Evolutionary conservation across 1,284 basidiomycete species (phyloP).

Genomic region (Trametes polyzona): DNA sequence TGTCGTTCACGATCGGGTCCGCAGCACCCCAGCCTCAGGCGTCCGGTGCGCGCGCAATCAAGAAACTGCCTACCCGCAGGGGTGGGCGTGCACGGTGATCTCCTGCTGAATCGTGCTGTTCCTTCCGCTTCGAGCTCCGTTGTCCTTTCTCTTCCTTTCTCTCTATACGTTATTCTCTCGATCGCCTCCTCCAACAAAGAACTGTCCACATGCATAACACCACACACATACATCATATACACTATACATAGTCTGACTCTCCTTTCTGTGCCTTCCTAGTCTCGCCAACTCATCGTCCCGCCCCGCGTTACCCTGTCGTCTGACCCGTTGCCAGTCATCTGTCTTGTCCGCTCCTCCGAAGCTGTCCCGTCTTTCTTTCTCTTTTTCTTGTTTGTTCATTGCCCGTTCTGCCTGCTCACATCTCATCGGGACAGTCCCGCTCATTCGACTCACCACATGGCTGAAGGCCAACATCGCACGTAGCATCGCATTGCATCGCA

Average conservation of each 20-base stretch:
- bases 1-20: constrained; percentile 40
- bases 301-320: constrained; percentile 16
- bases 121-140: constrained; percentile 4
- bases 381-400: constrained; percentile 14
- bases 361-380: not conserved
- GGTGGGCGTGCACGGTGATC: constrained; percentile 31
- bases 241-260: constrained; percentile 16
- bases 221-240: constrained; percentile 19
- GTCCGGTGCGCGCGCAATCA: constrained; percentile 29
- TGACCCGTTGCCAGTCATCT: not conserved
- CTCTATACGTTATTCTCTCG: constrained; percentile 1
- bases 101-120: not conserved
- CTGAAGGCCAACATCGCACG: constrained; percentile 35
- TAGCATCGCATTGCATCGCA: constrained; percentile 20
- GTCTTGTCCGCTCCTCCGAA: not conserved
- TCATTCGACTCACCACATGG: constrained; percentile 24
- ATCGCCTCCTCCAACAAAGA: constrained; percentile 8
- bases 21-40: constrained; percentile 29
- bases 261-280: constrained; percentile 13
- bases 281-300: constrained; percentile 7
- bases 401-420: constrained; percentile 23
- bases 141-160: constrained; percentile 4
- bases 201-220: constrained; percentile 19
- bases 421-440: constrained; percentile 14
- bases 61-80: constrained; percentile 39